phyloP scores from a whole-genome alignment of 2,329 filamentous ascomycete genomes.

The Xylaria sp. region DNA sequence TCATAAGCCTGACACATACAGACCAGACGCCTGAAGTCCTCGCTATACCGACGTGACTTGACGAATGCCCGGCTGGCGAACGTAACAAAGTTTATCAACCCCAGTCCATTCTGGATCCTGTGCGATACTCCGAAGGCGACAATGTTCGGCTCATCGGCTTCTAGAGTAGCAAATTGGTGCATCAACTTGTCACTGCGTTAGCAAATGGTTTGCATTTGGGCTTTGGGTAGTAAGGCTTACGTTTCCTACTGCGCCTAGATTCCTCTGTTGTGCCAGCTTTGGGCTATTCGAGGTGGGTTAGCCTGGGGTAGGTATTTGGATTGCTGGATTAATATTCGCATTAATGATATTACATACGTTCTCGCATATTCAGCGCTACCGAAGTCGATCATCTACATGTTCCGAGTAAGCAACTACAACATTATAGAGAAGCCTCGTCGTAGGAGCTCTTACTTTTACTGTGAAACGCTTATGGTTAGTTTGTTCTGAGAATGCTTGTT shows the following conservation, averaged over 20 bases:
- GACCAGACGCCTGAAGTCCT: background rate
- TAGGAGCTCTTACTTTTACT: constrained; percentile 16
- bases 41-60: background rate
- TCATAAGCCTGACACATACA: background rate
- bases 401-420: background rate
- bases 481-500: background rate
- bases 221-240: background rate
- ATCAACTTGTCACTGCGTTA: constrained; percentile 2
- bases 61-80: background rate
- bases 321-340: background rate
- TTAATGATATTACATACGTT: constrained; percentile 1
- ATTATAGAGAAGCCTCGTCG: background rate
- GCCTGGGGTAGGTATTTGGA: background rate
- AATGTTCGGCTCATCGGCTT: background rate
- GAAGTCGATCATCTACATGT: constrained; percentile 19
- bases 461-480: background rate
- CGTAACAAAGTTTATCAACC: background rate
- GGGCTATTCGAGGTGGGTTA: background rate
- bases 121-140: background rate
- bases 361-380: background rate
- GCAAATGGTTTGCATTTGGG: background rate
- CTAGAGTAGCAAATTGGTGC: background rate
- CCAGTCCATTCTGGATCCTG: background rate
- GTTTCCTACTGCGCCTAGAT: background rate
- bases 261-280: background rate